Conservation (phyloP, 257 asterid species). For the Striga asiatica region DNA sequence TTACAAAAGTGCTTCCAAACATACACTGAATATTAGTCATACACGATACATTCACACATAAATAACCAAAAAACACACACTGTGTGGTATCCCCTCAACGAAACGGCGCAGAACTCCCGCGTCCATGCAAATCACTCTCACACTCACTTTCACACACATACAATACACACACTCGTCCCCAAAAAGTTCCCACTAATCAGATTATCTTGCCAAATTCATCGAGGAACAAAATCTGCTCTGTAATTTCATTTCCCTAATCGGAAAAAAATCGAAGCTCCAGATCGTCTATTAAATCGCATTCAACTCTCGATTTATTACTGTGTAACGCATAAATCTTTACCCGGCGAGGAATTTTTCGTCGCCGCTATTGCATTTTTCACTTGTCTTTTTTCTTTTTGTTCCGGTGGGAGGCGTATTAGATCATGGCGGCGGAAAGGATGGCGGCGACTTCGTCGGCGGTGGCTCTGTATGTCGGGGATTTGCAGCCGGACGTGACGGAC, state of each 20-base stretch:
- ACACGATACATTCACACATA: no score
- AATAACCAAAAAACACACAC: no score
- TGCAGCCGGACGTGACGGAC: conserved; percentile 38
- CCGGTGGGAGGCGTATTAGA: background rate
- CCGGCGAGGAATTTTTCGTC: no score
- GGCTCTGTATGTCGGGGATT: conserved; percentile 50
- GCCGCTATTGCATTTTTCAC: no score
- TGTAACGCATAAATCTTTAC: conserved; percentile 25
- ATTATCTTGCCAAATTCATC: conserved; percentile 7
- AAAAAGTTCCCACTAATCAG: background rate
- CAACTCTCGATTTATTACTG: conserved; percentile 7
- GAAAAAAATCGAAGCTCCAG: background rate
- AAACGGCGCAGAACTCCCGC: conserved; percentile 58
- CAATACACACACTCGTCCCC: background rate
- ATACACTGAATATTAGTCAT: no score
- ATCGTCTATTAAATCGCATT: background rate
- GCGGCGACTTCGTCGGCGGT: no score
- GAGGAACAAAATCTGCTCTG: conserved; percentile 4
- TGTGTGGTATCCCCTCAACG: conserved; percentile 21
- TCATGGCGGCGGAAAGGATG: conserved; percentile 44
- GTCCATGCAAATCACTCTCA: conserved; percentile 48
- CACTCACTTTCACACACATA: conserved; percentile 11
- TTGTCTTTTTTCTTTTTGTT: no score
- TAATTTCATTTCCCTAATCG: background rate
- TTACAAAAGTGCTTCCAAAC: no score